Percentiles rank a stretch among this genome's conserved stretches.
Conservation (phyloP, 2,329 filamentous ascomycete species). For the Trichoderma sp. region DNA sequence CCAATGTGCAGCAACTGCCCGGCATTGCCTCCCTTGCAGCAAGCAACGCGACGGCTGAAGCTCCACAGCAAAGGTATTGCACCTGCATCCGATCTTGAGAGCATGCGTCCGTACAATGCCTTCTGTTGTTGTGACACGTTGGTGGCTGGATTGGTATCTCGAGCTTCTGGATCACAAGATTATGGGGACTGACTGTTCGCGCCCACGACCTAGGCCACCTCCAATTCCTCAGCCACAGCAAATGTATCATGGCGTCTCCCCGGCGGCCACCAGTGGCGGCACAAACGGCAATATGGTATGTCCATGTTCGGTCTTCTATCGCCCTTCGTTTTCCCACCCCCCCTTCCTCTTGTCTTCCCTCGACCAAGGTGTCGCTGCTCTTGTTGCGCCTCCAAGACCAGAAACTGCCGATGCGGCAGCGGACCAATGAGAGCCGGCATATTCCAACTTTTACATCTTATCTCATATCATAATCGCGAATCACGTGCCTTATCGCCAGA, state of each 20-base stretch:
- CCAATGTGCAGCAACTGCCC: slow-evolving; percentile 49
- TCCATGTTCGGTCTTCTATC: slow-evolving; percentile 26
- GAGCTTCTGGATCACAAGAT: not conserved
- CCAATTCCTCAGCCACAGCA: slow-evolving; percentile 22
- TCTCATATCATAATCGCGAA: slow-evolving; percentile 25
- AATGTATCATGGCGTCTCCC: slow-evolving; percentile 37
- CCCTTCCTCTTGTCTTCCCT: not conserved
- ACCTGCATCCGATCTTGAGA: slow-evolving; percentile 2
- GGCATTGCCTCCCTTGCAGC: slow-evolving; percentile 51
- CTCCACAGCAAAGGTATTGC: slow-evolving; percentile 44
- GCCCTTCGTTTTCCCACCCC: no score
- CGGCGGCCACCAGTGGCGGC: slow-evolving; percentile 46
- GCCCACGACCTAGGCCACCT: slow-evolving; percentile 13
- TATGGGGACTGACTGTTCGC: slow-evolving; percentile 10
- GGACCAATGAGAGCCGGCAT: slow-evolving; percentile 26
- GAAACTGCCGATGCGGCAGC: slow-evolving; percentile 22
- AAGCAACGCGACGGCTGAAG: slow-evolving; percentile 43
- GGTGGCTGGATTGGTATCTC: slow-evolving; percentile 2
- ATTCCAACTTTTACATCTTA: slow-evolving; percentile 29
- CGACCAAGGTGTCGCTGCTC: slow-evolving; percentile 6
- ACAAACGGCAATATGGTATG: slow-evolving; percentile 47
- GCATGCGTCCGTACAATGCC: not conserved
- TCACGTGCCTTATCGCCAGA: slow-evolving; percentile 31
- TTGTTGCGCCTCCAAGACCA: slow-evolving; percentile 11
- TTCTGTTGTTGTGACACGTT: not conserved